phyloP scores from a whole-genome alignment of 768 basidiomycete species.

The Tylopilus rubrobrunneus region DNA sequence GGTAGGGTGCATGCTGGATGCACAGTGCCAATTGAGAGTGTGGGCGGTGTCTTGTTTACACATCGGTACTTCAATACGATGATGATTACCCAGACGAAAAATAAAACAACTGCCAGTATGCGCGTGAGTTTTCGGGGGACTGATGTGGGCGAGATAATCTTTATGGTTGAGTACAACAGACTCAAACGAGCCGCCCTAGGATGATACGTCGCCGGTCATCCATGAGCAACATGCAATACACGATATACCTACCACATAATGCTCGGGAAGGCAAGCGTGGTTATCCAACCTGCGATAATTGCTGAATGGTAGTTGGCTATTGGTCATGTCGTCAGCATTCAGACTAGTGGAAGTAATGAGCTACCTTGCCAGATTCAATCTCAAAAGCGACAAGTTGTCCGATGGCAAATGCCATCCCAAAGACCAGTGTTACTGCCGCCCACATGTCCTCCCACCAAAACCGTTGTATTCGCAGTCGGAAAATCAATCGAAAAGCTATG shows the following conservation, averaged over 20 bases:
- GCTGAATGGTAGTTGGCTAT: neutral
- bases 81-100: neutral
- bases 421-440: conserved; percentile 10
- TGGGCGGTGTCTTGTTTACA: too few species aligned
- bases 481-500: too few species aligned
- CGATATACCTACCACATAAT: neutral
- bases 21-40: neutral
- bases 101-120: neutral
- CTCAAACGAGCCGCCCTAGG: neutral
- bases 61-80: neutral
- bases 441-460: conserved; percentile 26
- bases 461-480: conserved; percentile 10
- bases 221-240: neutral
- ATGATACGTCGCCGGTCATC: too few species aligned
- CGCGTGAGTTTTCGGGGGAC: neutral
- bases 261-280: neutral
- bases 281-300: neutral
- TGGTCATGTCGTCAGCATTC: neutral
- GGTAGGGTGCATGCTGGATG: neutral
- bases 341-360: neutral
- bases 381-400: neutral
- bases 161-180: neutral
- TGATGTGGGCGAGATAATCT: neutral
- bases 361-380: neutral
- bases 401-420: neutral